Base-by-base conservation (phyloP, 2,329 filamentous ascomycete genomes). In the Calonectria fujianensis region DNA sequence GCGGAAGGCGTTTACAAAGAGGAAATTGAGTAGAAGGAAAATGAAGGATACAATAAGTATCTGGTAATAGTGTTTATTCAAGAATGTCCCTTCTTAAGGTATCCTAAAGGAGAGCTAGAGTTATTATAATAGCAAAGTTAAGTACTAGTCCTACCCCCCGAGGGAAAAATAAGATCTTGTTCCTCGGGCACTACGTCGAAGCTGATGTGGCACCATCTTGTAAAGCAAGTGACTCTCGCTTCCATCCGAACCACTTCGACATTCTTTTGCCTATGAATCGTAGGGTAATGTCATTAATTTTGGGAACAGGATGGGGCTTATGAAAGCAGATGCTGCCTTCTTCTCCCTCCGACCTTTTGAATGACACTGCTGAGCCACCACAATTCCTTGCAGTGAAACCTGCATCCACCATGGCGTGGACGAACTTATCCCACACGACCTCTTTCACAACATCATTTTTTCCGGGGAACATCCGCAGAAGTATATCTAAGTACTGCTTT, bases 161-260 rank as follows among this genome's bases (percentile, higher is more conserved):
- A 48, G 16, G 16, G 41, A 48, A 48, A 48, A 13, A 48, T 48
- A 48, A 24, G 24, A 24, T 24, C 24, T 24, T 48, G 41, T 48
- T 48, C 16, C 41, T 48, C 41, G 16, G 8, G 41, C 41, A 48
- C 16, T 48, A 48, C n/a, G 10, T 14, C 10, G 18, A 48, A 48
- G 41, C 41, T 48, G 16, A 48, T 48, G 10, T 20, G 16, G 41
- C 41, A 48, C 41, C 18, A 13, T 48, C 16, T 20, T 5, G 41
- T 48, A 48, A 13, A 48, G 16, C 41, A 48, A 67, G 39, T 31
- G 27, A 16, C 31, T 67, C 96, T 61, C 51, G 32, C 35, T 61
- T 35, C 59, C 66, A 75, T 24, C 59, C 61, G 64, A 70, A 75
- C 29, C 59, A 57, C 35, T 70, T 69, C 41, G 41, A 48, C 10